phyloP scores from a whole-genome alignment of 2,329 filamentous ascomycete species.

The Leptosphaerulina australis region DNA sequence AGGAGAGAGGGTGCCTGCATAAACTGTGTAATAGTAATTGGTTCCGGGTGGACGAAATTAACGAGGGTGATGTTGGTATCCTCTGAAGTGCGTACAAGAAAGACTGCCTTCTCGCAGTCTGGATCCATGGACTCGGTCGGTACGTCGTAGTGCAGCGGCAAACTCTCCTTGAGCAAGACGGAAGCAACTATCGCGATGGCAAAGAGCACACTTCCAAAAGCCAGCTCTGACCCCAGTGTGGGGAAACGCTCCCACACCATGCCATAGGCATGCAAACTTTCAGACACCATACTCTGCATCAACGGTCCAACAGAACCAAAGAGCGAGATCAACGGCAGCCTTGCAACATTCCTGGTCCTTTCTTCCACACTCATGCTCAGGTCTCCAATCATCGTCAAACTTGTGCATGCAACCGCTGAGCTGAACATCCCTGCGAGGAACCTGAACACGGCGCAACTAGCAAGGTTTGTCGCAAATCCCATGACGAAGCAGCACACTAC shows the following conservation, averaged over 20 bases:
- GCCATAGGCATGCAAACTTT: slow-evolving; percentile 50
- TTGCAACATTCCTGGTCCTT: slow-evolving; percentile 51
- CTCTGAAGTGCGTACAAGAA: slow-evolving; percentile 49
- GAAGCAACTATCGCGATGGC: slow-evolving; percentile 50
- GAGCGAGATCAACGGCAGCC: slow-evolving; percentile 53
- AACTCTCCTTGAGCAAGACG: slow-evolving; percentile 51
- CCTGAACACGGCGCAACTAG: slow-evolving; percentile 51
- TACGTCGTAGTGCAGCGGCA: slow-evolving; percentile 36
- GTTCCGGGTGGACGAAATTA: slow-evolving; percentile 48
- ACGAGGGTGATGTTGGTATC: slow-evolving; percentile 44
- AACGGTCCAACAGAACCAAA: slow-evolving; percentile 55
- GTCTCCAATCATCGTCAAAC: slow-evolving; percentile 56
- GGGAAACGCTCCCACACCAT: slow-evolving; percentile 53
- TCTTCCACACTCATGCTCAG: slow-evolving; percentile 46
- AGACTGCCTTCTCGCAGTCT: slow-evolving; percentile 56
- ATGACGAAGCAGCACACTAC: slow-evolving; percentile 54
- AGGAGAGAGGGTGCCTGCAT: slow-evolving; percentile 55
- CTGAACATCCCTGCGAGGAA: slow-evolving; percentile 54
- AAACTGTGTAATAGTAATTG: slow-evolving; percentile 54
- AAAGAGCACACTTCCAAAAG: slow-evolving; percentile 51
- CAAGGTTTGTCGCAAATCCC: slow-evolving; percentile 54
- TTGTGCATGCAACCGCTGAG: slow-evolving; percentile 53
- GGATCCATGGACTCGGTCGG: slow-evolving; percentile 31
- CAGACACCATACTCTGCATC: slow-evolving; percentile 51
- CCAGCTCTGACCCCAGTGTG: slow-evolving; percentile 53